A percentile compares a stretch with the other conserved stretches of the same genome.
phyloP scores from a whole-genome alignment of 805 yeast genomes.

The Wilhelminamyces savonicus region DNA sequence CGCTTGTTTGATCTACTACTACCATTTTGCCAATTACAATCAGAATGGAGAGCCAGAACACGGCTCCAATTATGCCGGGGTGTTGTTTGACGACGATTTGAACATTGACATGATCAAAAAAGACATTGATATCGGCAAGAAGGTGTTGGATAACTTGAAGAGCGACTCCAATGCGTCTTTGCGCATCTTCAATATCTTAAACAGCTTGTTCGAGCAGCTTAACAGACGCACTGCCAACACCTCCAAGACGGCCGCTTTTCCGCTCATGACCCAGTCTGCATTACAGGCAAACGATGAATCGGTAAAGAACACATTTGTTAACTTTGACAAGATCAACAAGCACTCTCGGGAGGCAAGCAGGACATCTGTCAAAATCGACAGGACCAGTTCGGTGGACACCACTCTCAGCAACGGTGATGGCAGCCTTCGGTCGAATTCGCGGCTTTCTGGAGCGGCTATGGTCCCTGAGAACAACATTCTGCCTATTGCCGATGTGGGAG shows the following conservation, averaged over 20 bases:
- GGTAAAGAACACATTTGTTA: slow-evolving; percentile 14
- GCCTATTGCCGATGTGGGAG: too few species aligned
- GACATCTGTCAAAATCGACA: not conserved
- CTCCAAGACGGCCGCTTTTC: slow-evolving; percentile 11
- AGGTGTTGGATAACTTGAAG: slow-evolving; percentile 63
- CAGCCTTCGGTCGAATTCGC: too few species aligned
- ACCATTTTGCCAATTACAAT: slow-evolving; percentile 43
- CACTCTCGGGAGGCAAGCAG: not conserved
- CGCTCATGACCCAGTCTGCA: slow-evolving; percentile 1
- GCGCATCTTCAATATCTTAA: slow-evolving; percentile 73
- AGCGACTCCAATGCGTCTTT: slow-evolving; percentile 73
- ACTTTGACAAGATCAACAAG: slow-evolving; percentile 22
- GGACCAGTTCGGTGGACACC: not conserved
- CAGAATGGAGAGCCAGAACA: slow-evolving; percentile 10
- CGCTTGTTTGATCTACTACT: slow-evolving; percentile 78
- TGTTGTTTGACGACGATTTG: slow-evolving; percentile 39
- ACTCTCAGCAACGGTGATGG: too few species aligned
- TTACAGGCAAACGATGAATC: too few species aligned
- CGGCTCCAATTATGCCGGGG: slow-evolving; percentile 39
- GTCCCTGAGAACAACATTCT: too few species aligned
- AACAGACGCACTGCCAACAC: slow-evolving; percentile 62
- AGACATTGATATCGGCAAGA: slow-evolving; percentile 80
- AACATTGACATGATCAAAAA: slow-evolving; percentile 49
- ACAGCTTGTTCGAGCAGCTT: slow-evolving; percentile 72
- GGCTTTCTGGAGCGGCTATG: too few species aligned